Evolutionary conservation across 2,329 filamentous ascomycete species (phyloP).

Genomic region (Magnaporthiopsis poae): DNA sequence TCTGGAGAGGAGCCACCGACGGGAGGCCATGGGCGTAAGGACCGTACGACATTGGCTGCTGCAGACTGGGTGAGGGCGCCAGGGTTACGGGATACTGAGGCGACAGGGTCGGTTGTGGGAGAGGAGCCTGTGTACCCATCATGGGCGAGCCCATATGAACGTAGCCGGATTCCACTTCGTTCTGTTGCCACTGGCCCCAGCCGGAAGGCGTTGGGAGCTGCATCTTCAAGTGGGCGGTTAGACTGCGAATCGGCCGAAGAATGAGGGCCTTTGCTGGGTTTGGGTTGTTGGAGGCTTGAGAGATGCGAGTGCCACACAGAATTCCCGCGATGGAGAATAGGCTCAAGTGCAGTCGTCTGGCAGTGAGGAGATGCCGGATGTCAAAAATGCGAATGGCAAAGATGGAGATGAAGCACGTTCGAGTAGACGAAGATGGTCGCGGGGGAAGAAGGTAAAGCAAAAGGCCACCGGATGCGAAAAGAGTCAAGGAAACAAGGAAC

Average conservation of each 20-base stretch:
- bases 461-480: too few species aligned
- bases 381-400: neutral
- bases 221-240: neutral
- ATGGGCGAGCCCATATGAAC: constrained; percentile 38
- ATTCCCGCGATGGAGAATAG: too few species aligned
- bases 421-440: too few species aligned
- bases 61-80: constrained; percentile 18
- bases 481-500: too few species aligned
- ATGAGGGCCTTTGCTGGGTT: too few species aligned
- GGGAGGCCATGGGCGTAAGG: neutral
- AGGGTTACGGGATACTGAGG: constrained; percentile 35
- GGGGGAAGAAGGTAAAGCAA: too few species aligned
- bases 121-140: constrained; percentile 20
- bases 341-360: too few species aligned
- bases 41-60: neutral
- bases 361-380: too few species aligned
- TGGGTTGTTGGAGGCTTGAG: too few species aligned
- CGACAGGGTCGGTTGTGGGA: constrained; percentile 32
- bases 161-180: constrained; percentile 28
- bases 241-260: too few species aligned
- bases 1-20: neutral
- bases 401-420: neutral
- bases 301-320: too few species aligned
- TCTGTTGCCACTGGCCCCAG: constrained; percentile 47
- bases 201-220: neutral